phyloP scores from a whole-genome alignment of 495 filamentous ascomycete genomes.

The Aspergillus heteromorphus region DNA sequence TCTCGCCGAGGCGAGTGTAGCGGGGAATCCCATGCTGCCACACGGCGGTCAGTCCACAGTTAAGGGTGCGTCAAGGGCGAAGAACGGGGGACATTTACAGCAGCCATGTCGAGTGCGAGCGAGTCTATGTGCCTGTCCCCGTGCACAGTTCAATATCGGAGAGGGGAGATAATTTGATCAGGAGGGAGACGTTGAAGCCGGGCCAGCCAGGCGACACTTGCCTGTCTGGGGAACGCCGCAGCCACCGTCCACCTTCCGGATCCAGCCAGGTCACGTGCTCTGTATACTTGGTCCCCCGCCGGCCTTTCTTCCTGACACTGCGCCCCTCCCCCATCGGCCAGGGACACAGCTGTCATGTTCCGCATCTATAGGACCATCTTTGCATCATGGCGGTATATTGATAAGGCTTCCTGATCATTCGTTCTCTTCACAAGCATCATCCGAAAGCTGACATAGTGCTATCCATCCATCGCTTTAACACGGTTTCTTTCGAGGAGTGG shows the following conservation, averaged over 20 bases:
- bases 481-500: background rate
- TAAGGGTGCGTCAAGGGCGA: background rate
- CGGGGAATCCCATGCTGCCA: constrained; percentile 73
- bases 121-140: background rate
- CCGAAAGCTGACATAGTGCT: background rate
- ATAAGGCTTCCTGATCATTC: background rate
- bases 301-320: background rate
- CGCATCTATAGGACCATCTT: background rate
- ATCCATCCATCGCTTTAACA: background rate
- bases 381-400: background rate
- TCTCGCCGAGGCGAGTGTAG: constrained; percentile 47
- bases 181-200: background rate
- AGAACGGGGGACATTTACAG: constrained; percentile 31
- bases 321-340: background rate
- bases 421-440: background rate
- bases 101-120: constrained; percentile 37
- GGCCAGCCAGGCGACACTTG: background rate
- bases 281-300: background rate
- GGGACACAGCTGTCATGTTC: background rate
- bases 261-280: constrained; percentile 9
- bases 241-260: constrained; percentile 7
- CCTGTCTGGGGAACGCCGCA: background rate
- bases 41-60: constrained; percentile 13
- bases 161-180: background rate
- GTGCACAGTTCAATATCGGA: background rate